These are phyloP conservation scores for Jaapia argillacea DNA, from an alignment of 768 basidiomycete species.

Conservation along the genomic window DNA sequence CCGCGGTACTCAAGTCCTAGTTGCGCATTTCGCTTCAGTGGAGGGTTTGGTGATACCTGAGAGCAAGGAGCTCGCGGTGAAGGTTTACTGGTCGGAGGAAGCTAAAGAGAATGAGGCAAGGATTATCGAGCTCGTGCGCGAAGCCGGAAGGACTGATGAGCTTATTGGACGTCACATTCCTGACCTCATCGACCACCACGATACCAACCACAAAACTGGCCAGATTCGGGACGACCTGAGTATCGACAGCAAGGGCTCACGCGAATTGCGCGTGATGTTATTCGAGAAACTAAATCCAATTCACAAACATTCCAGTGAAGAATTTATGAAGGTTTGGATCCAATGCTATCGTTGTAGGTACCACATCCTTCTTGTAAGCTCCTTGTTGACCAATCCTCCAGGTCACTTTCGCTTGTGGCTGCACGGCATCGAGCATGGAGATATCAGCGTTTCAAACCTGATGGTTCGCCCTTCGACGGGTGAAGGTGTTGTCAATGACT, in stretches of 20 bases:
- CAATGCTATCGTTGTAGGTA: too few species aligned
- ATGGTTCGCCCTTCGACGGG: slow-evolving; percentile 15
- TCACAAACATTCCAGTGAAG: slow-evolving; percentile 14
- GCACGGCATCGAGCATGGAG: slow-evolving; percentile 17
- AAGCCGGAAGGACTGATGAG: not conserved
- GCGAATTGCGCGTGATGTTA: slow-evolving; percentile 1
- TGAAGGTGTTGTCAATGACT: slow-evolving; percentile 19
- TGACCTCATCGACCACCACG: slow-evolving; percentile 1
- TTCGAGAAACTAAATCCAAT: slow-evolving; percentile 1
- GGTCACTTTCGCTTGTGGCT: too few species aligned
- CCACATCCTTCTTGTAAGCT: too few species aligned
- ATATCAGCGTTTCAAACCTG: slow-evolving; percentile 21
- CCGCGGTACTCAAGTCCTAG: not conserved
- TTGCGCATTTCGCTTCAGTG: not conserved
- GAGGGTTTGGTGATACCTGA: too few species aligned
- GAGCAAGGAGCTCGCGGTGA: not conserved
- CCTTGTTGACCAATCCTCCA: too few species aligned
- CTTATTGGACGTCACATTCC: slow-evolving; percentile 9
- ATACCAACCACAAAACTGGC: too few species aligned
- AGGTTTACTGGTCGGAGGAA: not conserved
- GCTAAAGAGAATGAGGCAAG: not conserved
- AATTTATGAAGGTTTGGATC: slow-evolving; percentile 14
- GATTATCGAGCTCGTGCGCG: not conserved
- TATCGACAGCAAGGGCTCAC: not conserved
- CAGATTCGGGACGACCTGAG: not conserved